A percentile compares a stretch with the other conserved stretches of the same genome.
Evolutionary conservation across 225 moss, liverwort and hornwort species (phyloP).

Genomic region (Polytrichum commune): DNA sequence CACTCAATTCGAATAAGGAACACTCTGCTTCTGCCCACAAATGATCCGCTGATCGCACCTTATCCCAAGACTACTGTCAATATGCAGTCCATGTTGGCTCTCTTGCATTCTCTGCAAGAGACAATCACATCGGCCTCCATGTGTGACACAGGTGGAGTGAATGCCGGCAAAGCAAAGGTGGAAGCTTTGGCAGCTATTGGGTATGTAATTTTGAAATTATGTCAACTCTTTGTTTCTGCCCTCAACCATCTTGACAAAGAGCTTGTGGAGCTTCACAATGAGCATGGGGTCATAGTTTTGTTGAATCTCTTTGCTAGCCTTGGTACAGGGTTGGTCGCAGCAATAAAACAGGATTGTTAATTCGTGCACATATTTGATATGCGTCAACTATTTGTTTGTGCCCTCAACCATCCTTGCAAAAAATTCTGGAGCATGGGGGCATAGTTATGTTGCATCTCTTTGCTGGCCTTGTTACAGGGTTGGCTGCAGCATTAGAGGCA

Average conservation of each 20-base stretch:
- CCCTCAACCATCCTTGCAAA: background rate
- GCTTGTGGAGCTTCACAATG: no score
- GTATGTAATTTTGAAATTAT: slow-evolving; percentile 31
- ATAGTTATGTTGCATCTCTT: no score
- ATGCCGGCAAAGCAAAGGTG: slow-evolving; percentile 50
- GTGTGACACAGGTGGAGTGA: slow-evolving; percentile 33
- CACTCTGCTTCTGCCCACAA: no score
- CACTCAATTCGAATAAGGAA: no score
- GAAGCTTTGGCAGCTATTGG: slow-evolving; percentile 68
- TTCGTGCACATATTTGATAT: background rate
- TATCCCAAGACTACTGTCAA: slow-evolving; percentile 5
- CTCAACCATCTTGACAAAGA: background rate
- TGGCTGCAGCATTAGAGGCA: no score
- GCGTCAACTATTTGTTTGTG: background rate
- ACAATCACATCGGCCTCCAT: slow-evolving; percentile 32
- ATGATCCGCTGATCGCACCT: no score
- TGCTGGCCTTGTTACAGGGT: no score
- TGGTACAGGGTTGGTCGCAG: no score
- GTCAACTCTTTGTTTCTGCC: background rate
- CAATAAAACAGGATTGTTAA: no score
- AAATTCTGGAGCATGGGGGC: no score
- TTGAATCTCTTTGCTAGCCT: no score
- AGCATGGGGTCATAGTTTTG: no score
- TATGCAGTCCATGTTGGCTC: slow-evolving; percentile 34
- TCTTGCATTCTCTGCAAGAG: slow-evolving; percentile 51